Evolutionary conservation across 192 early-diverging fungal species (phyloP).

Genomic region (Rhizophlyctis rosea): DNA sequence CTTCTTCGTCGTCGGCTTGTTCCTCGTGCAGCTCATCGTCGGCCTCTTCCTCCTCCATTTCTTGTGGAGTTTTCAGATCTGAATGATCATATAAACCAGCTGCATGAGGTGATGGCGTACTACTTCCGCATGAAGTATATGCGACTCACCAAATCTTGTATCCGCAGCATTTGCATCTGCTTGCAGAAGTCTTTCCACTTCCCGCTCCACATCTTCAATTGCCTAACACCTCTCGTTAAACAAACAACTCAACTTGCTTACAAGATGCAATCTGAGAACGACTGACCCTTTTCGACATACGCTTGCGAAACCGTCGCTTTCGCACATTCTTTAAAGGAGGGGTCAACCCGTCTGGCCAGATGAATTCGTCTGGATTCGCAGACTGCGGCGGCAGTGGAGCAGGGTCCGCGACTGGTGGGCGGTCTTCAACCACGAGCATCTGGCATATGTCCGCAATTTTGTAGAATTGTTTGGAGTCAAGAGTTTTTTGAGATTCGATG

Average conservation of each 20-base stretch:
- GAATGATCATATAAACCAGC: slow-evolving; percentile 21
- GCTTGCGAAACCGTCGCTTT: slow-evolving; percentile 77
- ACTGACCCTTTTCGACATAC: slow-evolving; percentile 69
- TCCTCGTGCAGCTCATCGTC: slow-evolving; percentile 40
- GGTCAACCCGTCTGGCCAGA: slow-evolving; percentile 76
- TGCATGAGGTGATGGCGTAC: slow-evolving; percentile 19
- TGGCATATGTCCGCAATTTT: slow-evolving; percentile 85
- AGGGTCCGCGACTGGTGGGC: background rate
- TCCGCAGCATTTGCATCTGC: slow-evolving; percentile 71
- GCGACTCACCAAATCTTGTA: slow-evolving; percentile 61
- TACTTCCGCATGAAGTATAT: background rate
- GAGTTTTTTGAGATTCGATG: slow-evolving; percentile 81
- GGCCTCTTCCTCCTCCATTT: slow-evolving; percentile 18
- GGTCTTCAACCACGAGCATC: slow-evolving; percentile 39
- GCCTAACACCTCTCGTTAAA: slow-evolving; percentile 42
- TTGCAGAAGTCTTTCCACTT: slow-evolving; percentile 75
- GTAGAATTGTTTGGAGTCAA: slow-evolving; percentile 82
- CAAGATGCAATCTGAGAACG: too few relatives aligned
- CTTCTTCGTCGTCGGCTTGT: slow-evolving; percentile 34
- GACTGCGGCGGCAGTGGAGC: slow-evolving; percentile 17
- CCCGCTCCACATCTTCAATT: slow-evolving; percentile 77
- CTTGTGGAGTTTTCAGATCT: slow-evolving; percentile 20
- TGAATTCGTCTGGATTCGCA: slow-evolving; percentile 57
- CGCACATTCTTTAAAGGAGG: slow-evolving; percentile 71
- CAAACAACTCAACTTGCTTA: too few relatives aligned